Conservation (phyloP, 805 yeast species). For the Lipomyces kockii region DNA sequence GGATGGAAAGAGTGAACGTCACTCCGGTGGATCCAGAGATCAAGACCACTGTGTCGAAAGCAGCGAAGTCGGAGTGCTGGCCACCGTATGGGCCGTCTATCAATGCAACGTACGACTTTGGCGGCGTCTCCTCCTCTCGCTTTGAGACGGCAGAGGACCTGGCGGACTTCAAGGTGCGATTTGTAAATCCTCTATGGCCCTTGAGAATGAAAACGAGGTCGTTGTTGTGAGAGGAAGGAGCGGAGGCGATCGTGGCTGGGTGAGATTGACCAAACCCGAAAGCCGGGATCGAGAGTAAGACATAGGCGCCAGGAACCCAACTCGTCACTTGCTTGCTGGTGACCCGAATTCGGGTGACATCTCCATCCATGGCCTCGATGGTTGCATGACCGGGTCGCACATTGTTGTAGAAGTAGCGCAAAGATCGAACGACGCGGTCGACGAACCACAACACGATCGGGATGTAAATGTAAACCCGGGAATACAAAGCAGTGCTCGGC, state of each 20-base stretch:
- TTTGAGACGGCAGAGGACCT: background rate
- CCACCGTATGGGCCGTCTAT: constrained; percentile 56
- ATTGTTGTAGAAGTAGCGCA: constrained; percentile 6
- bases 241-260: constrained; percentile 47
- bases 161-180: constrained; percentile 7
- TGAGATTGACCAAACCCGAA: constrained; percentile 28
- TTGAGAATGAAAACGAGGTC: constrained; percentile 51
- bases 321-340: background rate
- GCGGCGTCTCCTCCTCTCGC: background rate
- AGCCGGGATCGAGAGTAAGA: constrained; percentile 29
- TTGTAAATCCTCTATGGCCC: constrained; percentile 9
- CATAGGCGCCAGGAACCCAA: constrained; percentile 36
- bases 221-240: constrained; percentile 43
- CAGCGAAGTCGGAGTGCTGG: constrained; percentile 49
- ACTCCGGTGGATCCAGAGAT: constrained; percentile 54
- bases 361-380: constrained; percentile 7
- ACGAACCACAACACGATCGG: constrained; percentile 32
- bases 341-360: background rate
- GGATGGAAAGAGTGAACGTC: constrained; percentile 51
- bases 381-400: constrained; percentile 1
- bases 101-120: constrained; percentile 37
- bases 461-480: constrained; percentile 26
- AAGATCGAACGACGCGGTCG: constrained; percentile 32
- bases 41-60: constrained; percentile 51
- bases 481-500: constrained; percentile 30